Percentiles rank a stretch among this genome's conserved stretches.
Evolutionary conservation across 2,329 filamentous ascomycete species (phyloP).

Genomic region (Scytalidium lignicola): DNA sequence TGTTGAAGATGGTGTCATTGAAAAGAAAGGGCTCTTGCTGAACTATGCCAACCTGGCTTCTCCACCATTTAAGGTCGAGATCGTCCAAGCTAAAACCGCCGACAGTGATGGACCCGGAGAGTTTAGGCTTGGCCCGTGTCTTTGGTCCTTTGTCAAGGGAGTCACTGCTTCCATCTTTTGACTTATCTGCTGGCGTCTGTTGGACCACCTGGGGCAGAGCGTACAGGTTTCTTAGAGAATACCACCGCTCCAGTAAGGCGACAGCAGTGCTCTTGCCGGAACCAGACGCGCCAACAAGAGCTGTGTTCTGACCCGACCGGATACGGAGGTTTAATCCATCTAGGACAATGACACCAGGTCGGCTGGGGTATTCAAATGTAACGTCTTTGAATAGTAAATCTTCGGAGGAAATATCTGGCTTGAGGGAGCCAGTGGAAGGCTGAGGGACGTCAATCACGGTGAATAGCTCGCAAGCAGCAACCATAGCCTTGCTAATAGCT

Average conservation of each 20-base stretch:
- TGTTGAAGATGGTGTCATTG: conserved; percentile 42
- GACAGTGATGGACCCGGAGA: conserved; percentile 12
- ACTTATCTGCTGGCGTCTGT: conserved; percentile 29
- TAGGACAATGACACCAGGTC: conserved; percentile 27
- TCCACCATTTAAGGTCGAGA: conserved; percentile 33
- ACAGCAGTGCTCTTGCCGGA: conserved; percentile 39
- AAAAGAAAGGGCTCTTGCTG: conserved; percentile 54
- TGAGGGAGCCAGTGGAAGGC: conserved; percentile 36
- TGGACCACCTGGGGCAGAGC: neutral
- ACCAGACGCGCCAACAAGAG: conserved; percentile 41
- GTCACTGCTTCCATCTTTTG: conserved; percentile 12
- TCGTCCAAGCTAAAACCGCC: conserved; percentile 13
- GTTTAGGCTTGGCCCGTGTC: conserved; percentile 18
- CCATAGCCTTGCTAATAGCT: conserved; percentile 34
- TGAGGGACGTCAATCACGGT: conserved; percentile 30
- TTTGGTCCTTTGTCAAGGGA: conserved; percentile 18
- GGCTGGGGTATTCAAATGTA: conserved; percentile 32
- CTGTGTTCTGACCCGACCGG: conserved; percentile 34
- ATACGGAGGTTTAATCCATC: conserved; percentile 29
- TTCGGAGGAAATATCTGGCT: conserved; percentile 41
- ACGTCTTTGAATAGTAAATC: conserved; percentile 29
- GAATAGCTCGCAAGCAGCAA: conserved; percentile 30
- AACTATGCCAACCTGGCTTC: conserved; percentile 48
- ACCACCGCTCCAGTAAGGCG: conserved; percentile 39
- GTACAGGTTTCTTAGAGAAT: conserved; percentile 25